Evolutionary conservation across 192 early-diverging fungal species (phyloP).

Genomic region (Coemansia sp.): DNA sequence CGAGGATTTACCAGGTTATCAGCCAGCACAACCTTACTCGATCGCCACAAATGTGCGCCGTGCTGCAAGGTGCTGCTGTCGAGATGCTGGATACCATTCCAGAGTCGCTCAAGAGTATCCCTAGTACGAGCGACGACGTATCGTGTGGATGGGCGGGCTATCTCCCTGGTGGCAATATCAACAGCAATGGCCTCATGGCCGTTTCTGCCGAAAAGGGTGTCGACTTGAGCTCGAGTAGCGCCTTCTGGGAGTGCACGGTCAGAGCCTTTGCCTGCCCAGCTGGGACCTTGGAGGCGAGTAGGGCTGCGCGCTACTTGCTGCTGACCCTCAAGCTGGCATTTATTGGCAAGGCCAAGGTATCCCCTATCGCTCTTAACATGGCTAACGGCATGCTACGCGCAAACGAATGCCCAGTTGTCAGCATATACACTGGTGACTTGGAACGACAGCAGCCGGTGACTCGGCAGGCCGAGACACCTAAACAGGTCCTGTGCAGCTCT

Average conservation of each 20-base stretch:
- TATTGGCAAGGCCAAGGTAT: neutral
- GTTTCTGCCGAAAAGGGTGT: conserved; percentile 3
- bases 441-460: neutral
- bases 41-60: neutral
- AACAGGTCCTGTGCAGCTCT: neutral
- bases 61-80: neutral
- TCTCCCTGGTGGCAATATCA: neutral
- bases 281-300: neutral
- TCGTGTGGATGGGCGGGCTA: conserved; percentile 2
- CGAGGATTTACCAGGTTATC: neutral
- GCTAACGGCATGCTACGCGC: conserved; percentile 10
- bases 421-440: conserved; percentile 13
- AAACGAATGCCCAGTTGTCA: conserved; percentile 6
- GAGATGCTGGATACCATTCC: neutral
- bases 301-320: conserved; percentile 4
- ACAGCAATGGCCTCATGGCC: neutral
- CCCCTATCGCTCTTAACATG: neutral
- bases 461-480: neutral
- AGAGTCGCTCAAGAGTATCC: neutral
- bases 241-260: conserved; percentile 23
- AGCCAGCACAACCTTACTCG: neutral
- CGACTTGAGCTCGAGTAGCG: neutral
- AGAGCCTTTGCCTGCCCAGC: neutral
- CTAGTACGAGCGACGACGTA: neutral
- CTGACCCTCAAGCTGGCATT: conserved; percentile 19